Percentiles rank a stretch among this genome's conserved stretches.
Evolutionary conservation across 768 basidiomycete genomes (phyloP).

Genomic region (Naganishia vaughanmartiniae): DNA sequence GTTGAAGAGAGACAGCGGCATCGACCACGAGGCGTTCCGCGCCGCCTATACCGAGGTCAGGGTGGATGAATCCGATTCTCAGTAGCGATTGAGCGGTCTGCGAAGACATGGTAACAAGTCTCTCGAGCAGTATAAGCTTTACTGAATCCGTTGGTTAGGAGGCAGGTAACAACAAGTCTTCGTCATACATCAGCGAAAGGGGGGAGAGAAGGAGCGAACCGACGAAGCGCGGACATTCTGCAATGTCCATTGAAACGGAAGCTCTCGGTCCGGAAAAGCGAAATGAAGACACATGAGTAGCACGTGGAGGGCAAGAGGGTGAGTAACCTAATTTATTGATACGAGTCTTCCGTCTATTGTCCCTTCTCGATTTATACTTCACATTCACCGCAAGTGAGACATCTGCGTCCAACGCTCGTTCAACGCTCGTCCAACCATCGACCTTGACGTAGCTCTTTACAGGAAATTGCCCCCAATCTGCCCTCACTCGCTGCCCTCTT

Average conservation of each 20-base stretch:
- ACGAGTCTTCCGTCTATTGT: not conserved
- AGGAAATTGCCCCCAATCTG: no score
- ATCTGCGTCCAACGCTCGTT: not conserved
- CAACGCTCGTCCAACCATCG: not conserved
- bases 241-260: not conserved
- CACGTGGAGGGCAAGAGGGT: not conserved
- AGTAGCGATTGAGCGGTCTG: conserved; percentile 32
- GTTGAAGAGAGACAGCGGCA: conserved; percentile 83
- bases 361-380: not conserved
- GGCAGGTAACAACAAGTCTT: not conserved
- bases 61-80: conserved; percentile 79
- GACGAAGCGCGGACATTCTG: not conserved
- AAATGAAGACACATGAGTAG: not conserved
- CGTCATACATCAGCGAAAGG: not conserved
- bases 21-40: conserved; percentile 94
- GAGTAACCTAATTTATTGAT: not conserved
- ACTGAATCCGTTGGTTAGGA: no score
- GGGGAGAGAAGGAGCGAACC: not conserved
- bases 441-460: no score
- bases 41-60: conserved; percentile 92
- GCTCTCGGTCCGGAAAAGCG: not conserved
- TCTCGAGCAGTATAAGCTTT: no score
- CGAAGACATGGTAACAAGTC: not conserved
- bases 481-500: no score
- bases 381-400: not conserved